A percentile compares a stretch with the other conserved stretches of the same genome.
These are phyloP conservation scores for Phialophora tarda DNA, from an alignment of 2,329 filamentous ascomycete species.

Conservation along the genomic window DNA sequence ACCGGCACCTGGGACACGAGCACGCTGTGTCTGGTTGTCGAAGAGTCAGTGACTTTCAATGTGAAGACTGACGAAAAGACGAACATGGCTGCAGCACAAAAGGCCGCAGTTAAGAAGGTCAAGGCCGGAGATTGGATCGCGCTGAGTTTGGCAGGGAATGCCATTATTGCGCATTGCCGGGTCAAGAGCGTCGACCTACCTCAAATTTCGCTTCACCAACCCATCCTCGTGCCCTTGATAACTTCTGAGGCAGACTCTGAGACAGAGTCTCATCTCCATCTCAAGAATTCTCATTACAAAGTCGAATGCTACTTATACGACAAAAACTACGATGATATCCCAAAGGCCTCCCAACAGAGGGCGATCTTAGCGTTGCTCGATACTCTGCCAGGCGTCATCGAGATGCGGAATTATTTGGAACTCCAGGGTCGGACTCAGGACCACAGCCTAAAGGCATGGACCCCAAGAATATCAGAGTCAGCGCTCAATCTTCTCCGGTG, in stretches of 20 bases:
- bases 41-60: neutral
- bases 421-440: conserved; percentile 46
- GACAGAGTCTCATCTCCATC: neutral
- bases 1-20: conserved; percentile 8
- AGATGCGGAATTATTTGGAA: conserved; percentile 55
- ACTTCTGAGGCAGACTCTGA: neutral
- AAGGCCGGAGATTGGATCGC: conserved; percentile 35
- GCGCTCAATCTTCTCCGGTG: conserved; percentile 75
- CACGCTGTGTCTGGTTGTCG: neutral
- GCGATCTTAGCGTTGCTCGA: conserved; percentile 47
- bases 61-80: neutral
- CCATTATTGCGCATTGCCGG: conserved; percentile 19
- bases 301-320: conserved; percentile 43
- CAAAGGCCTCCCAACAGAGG: conserved; percentile 39
- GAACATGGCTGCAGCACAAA: neutral
- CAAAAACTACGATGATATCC: conserved; percentile 50
- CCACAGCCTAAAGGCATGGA: conserved; percentile 58
- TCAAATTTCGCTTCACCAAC: conserved; percentile 21
- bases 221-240: conserved; percentile 10
- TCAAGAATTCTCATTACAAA: neutral
- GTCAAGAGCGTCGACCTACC: conserved; percentile 26
- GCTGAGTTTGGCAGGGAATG: conserved; percentile 4
- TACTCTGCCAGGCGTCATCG: conserved; percentile 47
- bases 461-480: conserved; percentile 66
- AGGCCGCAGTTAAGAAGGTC: conserved; percentile 1